Evolutionary conservation across 2,329 filamentous ascomycete species (phyloP).

Genomic region (Aspergillus sp.): DNA sequence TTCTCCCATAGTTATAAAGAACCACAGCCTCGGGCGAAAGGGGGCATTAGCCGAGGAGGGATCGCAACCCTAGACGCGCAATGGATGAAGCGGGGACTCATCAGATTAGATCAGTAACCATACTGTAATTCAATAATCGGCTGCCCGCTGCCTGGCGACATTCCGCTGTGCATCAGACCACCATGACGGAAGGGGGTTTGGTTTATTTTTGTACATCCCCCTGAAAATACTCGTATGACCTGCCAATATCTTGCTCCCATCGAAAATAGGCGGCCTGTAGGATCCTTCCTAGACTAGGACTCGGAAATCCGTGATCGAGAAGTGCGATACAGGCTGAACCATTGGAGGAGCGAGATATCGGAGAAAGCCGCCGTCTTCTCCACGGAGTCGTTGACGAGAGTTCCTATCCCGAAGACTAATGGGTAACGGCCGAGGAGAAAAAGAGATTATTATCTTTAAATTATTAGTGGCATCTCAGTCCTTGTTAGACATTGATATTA

Average conservation of each 20-base stretch:
- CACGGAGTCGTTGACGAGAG: constrained; percentile 3
- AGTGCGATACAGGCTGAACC: neutral
- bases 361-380: constrained; percentile 18
- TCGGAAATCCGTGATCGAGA: neutral
- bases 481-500: neutral
- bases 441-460: constrained; percentile 3
- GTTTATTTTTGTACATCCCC: neutral
- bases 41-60: constrained; percentile 10
- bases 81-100: constrained; percentile 22
- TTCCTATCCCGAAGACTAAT: constrained; percentile 2
- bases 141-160: constrained; percentile 1
- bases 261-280: neutral
- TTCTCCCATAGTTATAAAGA: neutral
- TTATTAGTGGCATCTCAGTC: neutral
- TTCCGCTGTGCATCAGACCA: constrained; percentile 19
- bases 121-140: constrained; percentile 7
- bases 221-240: neutral
- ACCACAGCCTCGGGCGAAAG: constrained; percentile 8
- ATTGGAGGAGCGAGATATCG: constrained; percentile 23
- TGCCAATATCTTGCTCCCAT: neutral
- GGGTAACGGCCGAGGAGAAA: constrained; percentile 6
- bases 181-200: neutral
- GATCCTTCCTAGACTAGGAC: neutral
- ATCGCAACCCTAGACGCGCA: neutral
- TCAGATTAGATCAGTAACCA: constrained; percentile 32